Base-by-base conservation (phyloP, 202 grass and related monocot species). In the Panicum virgatum region DNA sequence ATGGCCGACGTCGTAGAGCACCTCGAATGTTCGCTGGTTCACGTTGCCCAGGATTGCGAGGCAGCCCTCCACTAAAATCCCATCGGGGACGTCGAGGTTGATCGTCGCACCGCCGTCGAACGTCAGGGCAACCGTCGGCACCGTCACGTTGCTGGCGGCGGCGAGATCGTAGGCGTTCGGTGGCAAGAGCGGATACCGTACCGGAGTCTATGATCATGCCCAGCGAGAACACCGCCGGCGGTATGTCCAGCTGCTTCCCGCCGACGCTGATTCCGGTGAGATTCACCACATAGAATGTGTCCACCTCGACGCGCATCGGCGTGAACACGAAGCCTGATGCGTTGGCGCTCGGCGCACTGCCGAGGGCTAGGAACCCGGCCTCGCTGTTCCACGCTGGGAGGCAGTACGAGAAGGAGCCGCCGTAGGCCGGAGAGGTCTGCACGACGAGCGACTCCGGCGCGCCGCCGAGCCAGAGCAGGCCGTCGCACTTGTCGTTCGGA, bases 181-280 rank as follows among this genome's bases (percentile, higher is more conserved):
- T 8, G 83, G 88, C 10, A 85, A 5, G 20, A 75, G 80, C n/a
- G 80, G 89, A 81, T 91, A 88, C 32, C 1, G 85, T 87, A 56
- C 88, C 86, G 0, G 90, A 96, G 54, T 96, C 90, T 0, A 96
- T 85, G 75, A 92, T 63, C 65, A 82, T 87, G 20, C 90, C 88
- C 0, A 42, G 30, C 0, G 76, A 51, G 9, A 84, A 43, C 7
- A 80, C 85, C 27, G 85, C 50, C 0, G 72, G 46, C 9, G 83
- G 25, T 34, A 96, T 69, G 3, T 66, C 19, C 0, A 92, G 62
- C 32, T 45, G 67, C 19, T 87, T 66, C 10, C 90, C 88, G 6
- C 26, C 88, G 9, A 96, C 87, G 74, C 62, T 90, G n/a, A 92
- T 90, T 18, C 82, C 90, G 6, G 62, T 39, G 25, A 96, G 66